Evolutionary conservation across 2,329 filamentous ascomycete species (phyloP).

Genomic region (Beauveria asiatica): DNA sequence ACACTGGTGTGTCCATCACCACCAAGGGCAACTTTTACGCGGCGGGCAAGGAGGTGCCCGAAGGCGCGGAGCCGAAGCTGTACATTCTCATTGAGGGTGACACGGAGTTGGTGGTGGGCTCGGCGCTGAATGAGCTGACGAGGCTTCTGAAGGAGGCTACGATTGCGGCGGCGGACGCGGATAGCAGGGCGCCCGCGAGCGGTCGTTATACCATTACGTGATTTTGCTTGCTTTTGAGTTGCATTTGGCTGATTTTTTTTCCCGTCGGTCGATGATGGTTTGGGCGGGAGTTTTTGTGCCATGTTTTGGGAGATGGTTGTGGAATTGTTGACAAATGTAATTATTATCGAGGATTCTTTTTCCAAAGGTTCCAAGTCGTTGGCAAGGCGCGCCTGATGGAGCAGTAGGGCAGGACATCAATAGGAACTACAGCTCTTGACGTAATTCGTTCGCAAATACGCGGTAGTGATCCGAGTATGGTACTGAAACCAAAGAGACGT

Average conservation of each 20-base stretch:
- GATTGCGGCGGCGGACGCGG: slow-evolving; percentile 79
- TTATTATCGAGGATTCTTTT: neutral
- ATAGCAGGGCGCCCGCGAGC: slow-evolving; percentile 66
- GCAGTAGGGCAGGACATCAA: too few species aligned
- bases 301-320: neutral
- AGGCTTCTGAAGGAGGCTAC: slow-evolving; percentile 84
- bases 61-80: slow-evolving; percentile 77
- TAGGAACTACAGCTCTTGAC: too few species aligned
- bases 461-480: too few species aligned
- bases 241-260: neutral
- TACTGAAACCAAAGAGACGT: too few species aligned
- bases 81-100: slow-evolving; percentile 98
- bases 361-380: too few species aligned
- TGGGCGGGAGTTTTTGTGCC: neutral
- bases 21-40: slow-evolving; percentile 92
- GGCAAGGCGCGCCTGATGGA: too few species aligned
- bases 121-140: slow-evolving; percentile 84
- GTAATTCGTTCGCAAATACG: too few species aligned
- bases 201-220: slow-evolving; percentile 83
- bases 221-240: slow-evolving; percentile 12
- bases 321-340: neutral
- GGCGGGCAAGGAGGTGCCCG: slow-evolving; percentile 67
- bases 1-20: slow-evolving; percentile 91
- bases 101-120: slow-evolving; percentile 83
- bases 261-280: neutral